Conservation (phyloP, 495 filamentous ascomycete genomes). For the Cladorrhinum samala region DNA sequence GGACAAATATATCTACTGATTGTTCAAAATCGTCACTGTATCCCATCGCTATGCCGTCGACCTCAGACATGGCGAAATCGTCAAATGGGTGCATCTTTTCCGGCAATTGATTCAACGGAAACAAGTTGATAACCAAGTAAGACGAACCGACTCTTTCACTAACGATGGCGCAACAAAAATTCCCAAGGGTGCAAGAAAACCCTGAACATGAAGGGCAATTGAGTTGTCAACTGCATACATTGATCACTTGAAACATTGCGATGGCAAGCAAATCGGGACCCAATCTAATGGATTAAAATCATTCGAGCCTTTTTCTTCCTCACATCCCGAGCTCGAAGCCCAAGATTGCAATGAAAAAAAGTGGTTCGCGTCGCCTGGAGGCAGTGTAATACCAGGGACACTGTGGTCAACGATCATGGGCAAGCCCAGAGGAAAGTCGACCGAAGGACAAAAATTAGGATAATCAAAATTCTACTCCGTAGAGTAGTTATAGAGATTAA, state of each 20-base stretch:
- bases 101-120: no score
- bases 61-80: no score
- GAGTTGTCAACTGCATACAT: no score
- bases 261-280: not conserved
- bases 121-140: no score
- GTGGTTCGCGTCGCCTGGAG: constrained; percentile 71
- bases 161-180: no score
- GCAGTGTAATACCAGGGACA: constrained; percentile 88
- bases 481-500: constrained; percentile 71
- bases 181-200: no score
- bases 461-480: constrained; percentile 75
- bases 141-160: no score
- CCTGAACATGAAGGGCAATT: no score
- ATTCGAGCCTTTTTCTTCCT: constrained; percentile 9
- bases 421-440: constrained; percentile 58
- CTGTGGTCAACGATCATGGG: constrained; percentile 62
- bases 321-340: constrained; percentile 11
- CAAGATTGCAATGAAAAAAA: constrained; percentile 17
- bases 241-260: not conserved
- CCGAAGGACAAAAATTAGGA: constrained; percentile 62
- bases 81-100: no score
- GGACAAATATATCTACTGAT: no score
- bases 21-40: no score
- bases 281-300: not conserved
- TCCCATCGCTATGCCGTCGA: no score